These are phyloP conservation scores for Colletotrichum sp. DNA, from an alignment of 2,329 filamentous ascomycete species.

Conservation along the genomic window DNA sequence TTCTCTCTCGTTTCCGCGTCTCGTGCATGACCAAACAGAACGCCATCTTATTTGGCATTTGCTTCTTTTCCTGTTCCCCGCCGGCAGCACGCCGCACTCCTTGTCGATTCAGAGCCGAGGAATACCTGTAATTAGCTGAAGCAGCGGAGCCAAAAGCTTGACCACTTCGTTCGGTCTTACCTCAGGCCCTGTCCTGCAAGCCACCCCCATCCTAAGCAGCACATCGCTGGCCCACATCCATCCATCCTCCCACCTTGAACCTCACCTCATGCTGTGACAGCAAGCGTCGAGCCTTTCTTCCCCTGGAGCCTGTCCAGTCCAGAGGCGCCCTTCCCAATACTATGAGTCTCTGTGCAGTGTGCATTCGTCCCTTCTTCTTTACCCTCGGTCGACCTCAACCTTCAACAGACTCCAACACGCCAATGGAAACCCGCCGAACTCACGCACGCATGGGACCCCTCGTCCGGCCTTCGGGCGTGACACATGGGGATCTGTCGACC, in stretches of 20 bases:
- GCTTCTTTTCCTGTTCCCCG: background rate
- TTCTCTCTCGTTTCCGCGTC: background rate
- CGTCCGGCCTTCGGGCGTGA: conserved; percentile 1
- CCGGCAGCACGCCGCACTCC: background rate
- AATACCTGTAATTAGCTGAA: background rate
- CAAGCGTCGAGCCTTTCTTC: background rate
- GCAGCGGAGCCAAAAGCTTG: background rate
- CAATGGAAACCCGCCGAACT: background rate
- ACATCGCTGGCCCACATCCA: background rate
- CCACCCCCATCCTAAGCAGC: background rate
- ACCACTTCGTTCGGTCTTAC: background rate
- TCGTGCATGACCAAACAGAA: background rate
- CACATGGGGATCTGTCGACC: conserved; percentile 1
- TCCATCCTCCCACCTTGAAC: background rate
- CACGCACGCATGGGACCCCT: background rate
- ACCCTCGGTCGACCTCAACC: background rate
- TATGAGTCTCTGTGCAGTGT: background rate
- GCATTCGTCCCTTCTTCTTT: background rate
- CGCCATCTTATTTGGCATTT: background rate
- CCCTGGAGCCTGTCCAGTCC: background rate
- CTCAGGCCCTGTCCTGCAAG: background rate
- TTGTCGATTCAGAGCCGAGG: background rate
- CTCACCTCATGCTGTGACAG: conserved; percentile 9
- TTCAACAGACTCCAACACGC: background rate
- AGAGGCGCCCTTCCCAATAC: background rate